phyloP scores from a whole-genome alignment of 1,284 basidiomycete genomes.

The Moesziomyces globuligerus region DNA sequence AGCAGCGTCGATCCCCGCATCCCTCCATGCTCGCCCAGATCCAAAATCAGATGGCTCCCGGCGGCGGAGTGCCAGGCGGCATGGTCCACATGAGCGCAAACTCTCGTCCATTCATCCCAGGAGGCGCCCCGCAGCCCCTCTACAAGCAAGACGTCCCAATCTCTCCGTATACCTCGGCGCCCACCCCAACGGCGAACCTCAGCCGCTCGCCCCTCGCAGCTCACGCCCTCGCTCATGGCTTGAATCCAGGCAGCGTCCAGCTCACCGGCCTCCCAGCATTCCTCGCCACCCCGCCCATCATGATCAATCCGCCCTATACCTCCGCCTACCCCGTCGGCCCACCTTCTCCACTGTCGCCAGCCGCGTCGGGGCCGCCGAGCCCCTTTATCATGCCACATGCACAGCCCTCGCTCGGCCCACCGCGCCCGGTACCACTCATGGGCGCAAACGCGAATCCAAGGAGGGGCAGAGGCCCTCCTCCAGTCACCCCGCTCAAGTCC shows the following conservation, averaged over 20 bases:
- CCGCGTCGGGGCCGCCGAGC: conserved; percentile 12
- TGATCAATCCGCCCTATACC: conserved; percentile 13
- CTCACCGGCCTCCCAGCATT: conserved; percentile 41
- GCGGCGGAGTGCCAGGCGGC: conserved; percentile 13
- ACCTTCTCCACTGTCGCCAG: conserved; percentile 32
- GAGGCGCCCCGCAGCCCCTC: conserved; percentile 1
- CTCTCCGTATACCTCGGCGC: conserved; percentile 4
- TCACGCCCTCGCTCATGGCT: conserved; percentile 24
- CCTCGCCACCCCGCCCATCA: conserved; percentile 24
- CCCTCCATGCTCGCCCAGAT: conserved; percentile 31
- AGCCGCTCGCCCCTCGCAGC: conserved; percentile 22
- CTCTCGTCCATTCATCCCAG: conserved; percentile 36
- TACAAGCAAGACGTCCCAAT: conserved; percentile 17
- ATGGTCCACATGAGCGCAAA: conserved; percentile 29
- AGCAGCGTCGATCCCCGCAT: neutral
- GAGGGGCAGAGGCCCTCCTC: conserved; percentile 29
- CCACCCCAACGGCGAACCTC: neutral
- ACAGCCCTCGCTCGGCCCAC: conserved; percentile 4
- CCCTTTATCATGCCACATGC: conserved; percentile 20
- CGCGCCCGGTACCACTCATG: conserved; percentile 5
- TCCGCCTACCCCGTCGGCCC: conserved; percentile 16
- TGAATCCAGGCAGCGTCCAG: conserved; percentile 38
- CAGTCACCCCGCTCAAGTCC: conserved; percentile 54
- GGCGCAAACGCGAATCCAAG: conserved; percentile 16
- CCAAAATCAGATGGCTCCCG: conserved; percentile 32